Base-by-base conservation (phyloP, 1,284 basidiomycete species). In the Cronartium ribicola region DNA sequence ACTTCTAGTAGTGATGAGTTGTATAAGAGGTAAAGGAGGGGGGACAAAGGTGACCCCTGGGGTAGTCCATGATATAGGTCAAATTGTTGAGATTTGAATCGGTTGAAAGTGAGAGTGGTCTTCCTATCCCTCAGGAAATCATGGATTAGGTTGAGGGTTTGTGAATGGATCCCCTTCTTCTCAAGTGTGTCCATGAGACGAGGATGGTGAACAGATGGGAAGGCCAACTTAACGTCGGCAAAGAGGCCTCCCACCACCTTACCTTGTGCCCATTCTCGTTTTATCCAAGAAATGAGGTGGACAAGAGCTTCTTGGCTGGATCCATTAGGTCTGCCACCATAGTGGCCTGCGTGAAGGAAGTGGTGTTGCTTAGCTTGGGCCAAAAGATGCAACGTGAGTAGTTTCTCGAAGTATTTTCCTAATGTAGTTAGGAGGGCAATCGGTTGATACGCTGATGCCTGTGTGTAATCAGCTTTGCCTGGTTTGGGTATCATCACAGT, bases 361-460 rank as follows among this genome's bases (percentile, higher is more conserved):
- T n/a, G n/a, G n/a, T n/a, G n/a, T n/a, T n/a, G n/a, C n/a, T n/a
- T n/a, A n/a, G n/a, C n/a, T n/a, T n/a, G n/a, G n/a, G n/a, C n/a
- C n/a, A n/a, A n/a, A 17, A 46, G 44, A 17, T 46, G 44, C 17
- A 46, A 17, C 17, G 44, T 46, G 44, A 46, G 57, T 20, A 29
- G 44, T 20, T 59, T 59, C 37, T 63, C 61, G 14, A 63, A 40
- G 8, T 37, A 11, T 20, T 63, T 63, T 6, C 39, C 36, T 20
- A 63, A 37, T 7, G 61, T 63, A 10, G 17, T 63, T 8, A 68
- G 66, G 5, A 68, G 39, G 3, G 66, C 66, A 57, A 67, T 67
- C 4, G 66, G 46, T 37, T 37, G 7, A 37, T 67, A 67, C 3
- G 48, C 11, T 36, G 8, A 11, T 4, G 66, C 14, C 8, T 57